Percentiles rank a stretch among this genome's conserved stretches.
These are phyloP conservation scores for Vigna nakashimae DNA, from an alignment of 306 rosid genomes.

Conservation along the genomic window DNA sequence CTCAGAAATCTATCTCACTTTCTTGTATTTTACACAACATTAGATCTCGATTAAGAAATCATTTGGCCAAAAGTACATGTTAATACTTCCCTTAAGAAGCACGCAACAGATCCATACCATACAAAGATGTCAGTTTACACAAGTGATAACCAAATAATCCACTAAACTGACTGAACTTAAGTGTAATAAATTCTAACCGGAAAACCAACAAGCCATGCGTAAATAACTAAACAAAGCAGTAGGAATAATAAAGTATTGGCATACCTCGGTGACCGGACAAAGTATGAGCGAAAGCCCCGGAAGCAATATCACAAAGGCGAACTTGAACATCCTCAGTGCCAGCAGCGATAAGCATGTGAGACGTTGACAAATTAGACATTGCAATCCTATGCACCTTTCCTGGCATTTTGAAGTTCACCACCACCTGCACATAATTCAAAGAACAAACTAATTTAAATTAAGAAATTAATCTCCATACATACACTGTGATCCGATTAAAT, in stretches of 20 bases:
- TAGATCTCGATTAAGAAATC: neutral
- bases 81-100: neutral
- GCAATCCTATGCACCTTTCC: slow-evolving; percentile 91
- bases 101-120: neutral
- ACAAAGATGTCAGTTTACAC: neutral
- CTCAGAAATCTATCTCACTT: neutral
- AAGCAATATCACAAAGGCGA: slow-evolving; percentile 93
- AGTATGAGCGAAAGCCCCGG: slow-evolving; percentile 93
- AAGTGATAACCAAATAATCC: neutral
- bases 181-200: neutral
- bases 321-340: slow-evolving; percentile 98
- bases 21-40: neutral
- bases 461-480: neutral
- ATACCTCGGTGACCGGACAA: slow-evolving; percentile 95
- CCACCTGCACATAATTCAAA: slow-evolving; percentile 58
- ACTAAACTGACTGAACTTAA: neutral
- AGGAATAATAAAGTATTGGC: slow-evolving; percentile 9
- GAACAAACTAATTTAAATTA: neutral
- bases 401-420: slow-evolving; percentile 83
- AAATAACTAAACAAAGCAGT: neutral
- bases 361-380: slow-evolving; percentile 86
- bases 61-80: neutral
- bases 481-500: neutral
- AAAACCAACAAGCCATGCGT: neutral
- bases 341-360: slow-evolving; percentile 90